These are phyloP conservation scores for Lentinula detonsa DNA, from an alignment of 768 basidiomycete genomes.

Conservation along the genomic window DNA sequence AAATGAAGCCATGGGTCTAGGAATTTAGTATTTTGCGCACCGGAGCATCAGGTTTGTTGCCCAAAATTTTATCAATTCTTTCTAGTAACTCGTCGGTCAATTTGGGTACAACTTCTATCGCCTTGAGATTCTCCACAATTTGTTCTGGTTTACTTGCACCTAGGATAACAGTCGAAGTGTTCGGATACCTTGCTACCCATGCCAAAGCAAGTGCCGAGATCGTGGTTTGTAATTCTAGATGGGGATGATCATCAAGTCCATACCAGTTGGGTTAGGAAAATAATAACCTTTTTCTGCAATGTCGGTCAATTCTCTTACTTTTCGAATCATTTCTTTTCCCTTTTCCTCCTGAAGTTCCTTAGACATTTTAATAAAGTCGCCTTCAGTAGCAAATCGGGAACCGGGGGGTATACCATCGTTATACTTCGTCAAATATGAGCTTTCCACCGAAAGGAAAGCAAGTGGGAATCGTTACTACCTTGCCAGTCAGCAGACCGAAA, in stretches of 20 bases:
- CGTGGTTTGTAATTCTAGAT: slow-evolving; percentile 36
- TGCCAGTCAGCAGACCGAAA: slow-evolving; percentile 73
- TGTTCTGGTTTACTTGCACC: slow-evolving; percentile 45
- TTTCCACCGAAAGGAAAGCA: slow-evolving; percentile 4
- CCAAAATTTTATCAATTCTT: slow-evolving; percentile 51
- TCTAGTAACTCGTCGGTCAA: slow-evolving; percentile 45
- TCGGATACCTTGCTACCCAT: slow-evolving; percentile 47
- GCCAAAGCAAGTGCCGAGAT: slow-evolving; percentile 53
- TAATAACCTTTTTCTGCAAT: slow-evolving; percentile 26
- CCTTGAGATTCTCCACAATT: slow-evolving; percentile 44
- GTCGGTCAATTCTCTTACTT: slow-evolving; percentile 61
- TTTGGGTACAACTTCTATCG: slow-evolving; percentile 52
- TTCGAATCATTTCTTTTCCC: slow-evolving; percentile 64
- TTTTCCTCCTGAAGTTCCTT: slow-evolving; percentile 48
- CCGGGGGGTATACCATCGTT: slow-evolving; percentile 71
- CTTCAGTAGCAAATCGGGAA: slow-evolving; percentile 62
- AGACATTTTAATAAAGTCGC: slow-evolving; percentile 45
- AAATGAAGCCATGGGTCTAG: not conserved
- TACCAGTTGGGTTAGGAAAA: not conserved
- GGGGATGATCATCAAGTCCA: not conserved
- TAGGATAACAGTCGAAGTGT: slow-evolving; percentile 42
- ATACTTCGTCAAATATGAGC: slow-evolving; percentile 33
- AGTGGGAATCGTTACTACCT: slow-evolving; percentile 30
- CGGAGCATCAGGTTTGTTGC: slow-evolving; percentile 20
- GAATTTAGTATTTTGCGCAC: not conserved